Conservation (phyloP, 179 eudicot species). For the Amaranthus tricolor region DNA sequence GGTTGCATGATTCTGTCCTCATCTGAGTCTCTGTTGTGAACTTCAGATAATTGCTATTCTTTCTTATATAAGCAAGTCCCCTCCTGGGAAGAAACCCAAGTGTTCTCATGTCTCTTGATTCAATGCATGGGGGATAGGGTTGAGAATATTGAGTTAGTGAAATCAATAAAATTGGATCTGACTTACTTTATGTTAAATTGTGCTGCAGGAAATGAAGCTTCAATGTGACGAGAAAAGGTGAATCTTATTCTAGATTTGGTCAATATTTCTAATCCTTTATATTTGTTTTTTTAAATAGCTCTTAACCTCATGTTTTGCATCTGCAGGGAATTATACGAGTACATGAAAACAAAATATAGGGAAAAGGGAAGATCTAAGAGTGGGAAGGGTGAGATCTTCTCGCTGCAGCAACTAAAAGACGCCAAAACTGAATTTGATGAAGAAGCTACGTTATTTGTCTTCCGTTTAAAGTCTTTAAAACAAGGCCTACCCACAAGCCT, state of each 20-base stretch:
- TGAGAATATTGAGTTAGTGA: background rate
- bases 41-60: background rate
- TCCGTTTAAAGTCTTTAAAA: constrained; percentile 85
- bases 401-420: constrained; percentile 54
- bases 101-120: background rate
- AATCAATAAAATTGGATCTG: background rate
- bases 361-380: constrained; percentile 67
- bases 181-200: background rate
- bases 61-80: too few relatives aligned
- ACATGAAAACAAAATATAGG: constrained; percentile 48
- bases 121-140: background rate
- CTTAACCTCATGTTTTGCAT: constrained; percentile 15
- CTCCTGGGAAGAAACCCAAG: too few relatives aligned
- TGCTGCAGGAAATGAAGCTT: constrained; percentile 87
- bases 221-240: constrained; percentile 91
- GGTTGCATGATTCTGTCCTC: background rate
- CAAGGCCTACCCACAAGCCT: constrained; percentile 92
- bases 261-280: background rate
- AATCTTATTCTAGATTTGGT: background rate
- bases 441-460: constrained; percentile 74
- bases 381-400: constrained; percentile 58
- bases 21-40: background rate
- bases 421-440: constrained; percentile 83
- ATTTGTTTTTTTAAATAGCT: background rate
- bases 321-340: constrained; percentile 60